phyloP scores from a whole-genome alignment of 2,329 filamentous ascomycete species.

The Cercospora zeae-maydis region DNA sequence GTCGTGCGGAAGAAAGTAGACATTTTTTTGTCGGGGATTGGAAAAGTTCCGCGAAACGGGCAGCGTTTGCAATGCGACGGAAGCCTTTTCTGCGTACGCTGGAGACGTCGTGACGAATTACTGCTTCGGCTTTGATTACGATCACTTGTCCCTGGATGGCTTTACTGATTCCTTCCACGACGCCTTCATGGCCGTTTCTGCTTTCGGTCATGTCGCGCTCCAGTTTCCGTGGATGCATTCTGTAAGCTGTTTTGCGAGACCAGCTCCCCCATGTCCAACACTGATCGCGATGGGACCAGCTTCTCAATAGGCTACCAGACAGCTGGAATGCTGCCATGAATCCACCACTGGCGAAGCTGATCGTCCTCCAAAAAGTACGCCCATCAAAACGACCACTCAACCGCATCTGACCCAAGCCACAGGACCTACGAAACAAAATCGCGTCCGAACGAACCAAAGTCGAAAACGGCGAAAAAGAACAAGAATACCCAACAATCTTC shows the following conservation, averaged over 20 bases:
- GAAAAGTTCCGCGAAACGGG: constrained; percentile 17
- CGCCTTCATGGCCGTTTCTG: constrained; percentile 18
- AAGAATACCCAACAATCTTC: constrained; percentile 25
- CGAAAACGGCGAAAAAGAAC: constrained; percentile 13
- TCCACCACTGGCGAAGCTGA: constrained; percentile 15
- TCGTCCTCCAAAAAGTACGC: constrained; percentile 15
- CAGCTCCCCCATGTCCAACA: background rate
- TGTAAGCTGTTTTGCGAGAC: background rate
- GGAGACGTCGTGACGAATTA: constrained; percentile 24
- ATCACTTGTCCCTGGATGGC: constrained; percentile 18
- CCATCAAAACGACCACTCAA: too few relatives aligned
- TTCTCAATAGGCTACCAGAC: constrained; percentile 20
- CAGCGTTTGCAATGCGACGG: constrained; percentile 17
- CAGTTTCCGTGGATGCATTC: constrained; percentile 22
- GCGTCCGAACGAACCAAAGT: constrained; percentile 3
- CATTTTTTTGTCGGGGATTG: constrained; percentile 16
- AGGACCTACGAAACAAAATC: constrained; percentile 19
- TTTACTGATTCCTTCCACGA: constrained; percentile 23
- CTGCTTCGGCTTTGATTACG: constrained; percentile 21
- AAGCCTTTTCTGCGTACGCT: constrained; percentile 20
- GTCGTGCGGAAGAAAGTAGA: constrained; percentile 18
- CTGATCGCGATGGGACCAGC: background rate
- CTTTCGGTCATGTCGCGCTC: constrained; percentile 19
- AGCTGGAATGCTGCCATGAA: constrained; percentile 21
- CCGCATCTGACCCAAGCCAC: background rate